Percentiles rank a stretch among this genome's conserved stretches.
These are phyloP conservation scores for Chlorella sp. DNA, from an alignment of 139 green algal genomes.

Conservation along the genomic window DNA sequence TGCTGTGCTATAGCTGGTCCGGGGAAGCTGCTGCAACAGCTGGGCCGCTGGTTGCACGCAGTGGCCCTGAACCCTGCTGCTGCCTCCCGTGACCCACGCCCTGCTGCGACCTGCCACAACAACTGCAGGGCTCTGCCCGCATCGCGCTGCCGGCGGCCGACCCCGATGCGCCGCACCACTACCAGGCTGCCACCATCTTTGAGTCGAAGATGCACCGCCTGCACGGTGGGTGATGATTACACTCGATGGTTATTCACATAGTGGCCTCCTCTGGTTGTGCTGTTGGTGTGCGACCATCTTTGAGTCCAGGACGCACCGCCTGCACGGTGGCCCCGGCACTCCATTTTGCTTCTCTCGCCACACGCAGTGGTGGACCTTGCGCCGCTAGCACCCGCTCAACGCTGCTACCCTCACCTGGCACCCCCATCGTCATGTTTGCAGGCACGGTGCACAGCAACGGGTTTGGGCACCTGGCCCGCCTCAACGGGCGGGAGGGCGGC, in stretches of 20 bases:
- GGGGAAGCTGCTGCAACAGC: no score
- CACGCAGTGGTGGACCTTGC: no score
- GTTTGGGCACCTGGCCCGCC: constrained; percentile 90
- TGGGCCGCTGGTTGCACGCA: no score
- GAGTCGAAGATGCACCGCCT: constrained; percentile 64
- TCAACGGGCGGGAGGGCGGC: constrained; percentile 82
- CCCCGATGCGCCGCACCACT: constrained; percentile 27
- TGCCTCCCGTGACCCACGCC: no score
- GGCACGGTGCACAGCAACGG: constrained; percentile 94
- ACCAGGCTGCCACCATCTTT: constrained; percentile 63
- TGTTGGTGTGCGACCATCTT: not conserved
- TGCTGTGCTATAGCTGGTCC: no score
- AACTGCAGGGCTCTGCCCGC: not conserved
- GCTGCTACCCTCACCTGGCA: not conserved
- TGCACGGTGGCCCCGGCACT: no score
- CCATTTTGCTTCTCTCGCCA: no score
- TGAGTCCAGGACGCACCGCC: no score
- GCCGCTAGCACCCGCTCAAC: not conserved
- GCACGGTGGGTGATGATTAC: constrained; percentile 24
- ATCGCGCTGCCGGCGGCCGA: constrained; percentile 17
- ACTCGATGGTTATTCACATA: no score
- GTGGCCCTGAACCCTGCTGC: no score
- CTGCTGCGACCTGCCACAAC: no score
- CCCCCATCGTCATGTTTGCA: constrained; percentile 50
- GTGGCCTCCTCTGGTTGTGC: no score